Percentiles rank a stretch among this genome's conserved stretches.
phyloP scores from a whole-genome alignment of 2,329 filamentous ascomycete species.

The Beauveria pseudobassiana region DNA sequence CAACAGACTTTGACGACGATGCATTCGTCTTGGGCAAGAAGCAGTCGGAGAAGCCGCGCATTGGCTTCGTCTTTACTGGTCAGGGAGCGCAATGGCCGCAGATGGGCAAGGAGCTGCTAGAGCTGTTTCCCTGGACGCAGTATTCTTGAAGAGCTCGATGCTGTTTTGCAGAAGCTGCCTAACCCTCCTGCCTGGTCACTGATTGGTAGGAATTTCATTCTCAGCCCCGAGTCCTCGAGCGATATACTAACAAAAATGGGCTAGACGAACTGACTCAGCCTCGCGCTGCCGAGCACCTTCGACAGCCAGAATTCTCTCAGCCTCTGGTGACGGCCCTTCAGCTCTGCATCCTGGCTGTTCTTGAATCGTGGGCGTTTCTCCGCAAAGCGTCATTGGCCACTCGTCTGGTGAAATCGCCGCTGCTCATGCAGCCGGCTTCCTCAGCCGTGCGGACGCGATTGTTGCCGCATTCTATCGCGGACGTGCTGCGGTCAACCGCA shows the following conservation, averaged over 20 bases:
- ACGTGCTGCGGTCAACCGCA: slow-evolving; percentile 1
- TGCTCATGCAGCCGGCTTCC: slow-evolving; percentile 21
- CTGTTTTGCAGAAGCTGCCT: neutral
- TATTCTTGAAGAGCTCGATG: slow-evolving; percentile 13
- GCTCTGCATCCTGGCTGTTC: slow-evolving; percentile 31
- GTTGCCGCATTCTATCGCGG: slow-evolving; percentile 24
- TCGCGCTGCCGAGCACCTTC: neutral
- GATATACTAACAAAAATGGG: neutral
- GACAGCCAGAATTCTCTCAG: slow-evolving; percentile 27
- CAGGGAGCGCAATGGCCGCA: slow-evolving; percentile 21
- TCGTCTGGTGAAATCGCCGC: slow-evolving; percentile 34
- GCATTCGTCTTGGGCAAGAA: neutral
- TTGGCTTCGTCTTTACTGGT: slow-evolving; percentile 21
- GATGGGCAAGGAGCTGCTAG: slow-evolving; percentile 14
- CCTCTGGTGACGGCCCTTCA: slow-evolving; percentile 36
- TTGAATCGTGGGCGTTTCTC: slow-evolving; percentile 24
- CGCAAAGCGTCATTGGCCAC: slow-evolving; percentile 27
- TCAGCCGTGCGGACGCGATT: slow-evolving; percentile 21
- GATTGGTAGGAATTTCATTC: neutral
- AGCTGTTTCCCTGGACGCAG: slow-evolving; percentile 1
- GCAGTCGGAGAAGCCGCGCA: neutral
- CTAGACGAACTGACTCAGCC: slow-evolving; percentile 5
- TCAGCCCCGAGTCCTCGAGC: accelerated
- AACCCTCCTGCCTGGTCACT: slow-evolving; percentile 10
- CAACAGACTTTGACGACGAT: neutral